phyloP scores from a whole-genome alignment of 352 stramenopile species.

The Phytophthora sp. region DNA sequence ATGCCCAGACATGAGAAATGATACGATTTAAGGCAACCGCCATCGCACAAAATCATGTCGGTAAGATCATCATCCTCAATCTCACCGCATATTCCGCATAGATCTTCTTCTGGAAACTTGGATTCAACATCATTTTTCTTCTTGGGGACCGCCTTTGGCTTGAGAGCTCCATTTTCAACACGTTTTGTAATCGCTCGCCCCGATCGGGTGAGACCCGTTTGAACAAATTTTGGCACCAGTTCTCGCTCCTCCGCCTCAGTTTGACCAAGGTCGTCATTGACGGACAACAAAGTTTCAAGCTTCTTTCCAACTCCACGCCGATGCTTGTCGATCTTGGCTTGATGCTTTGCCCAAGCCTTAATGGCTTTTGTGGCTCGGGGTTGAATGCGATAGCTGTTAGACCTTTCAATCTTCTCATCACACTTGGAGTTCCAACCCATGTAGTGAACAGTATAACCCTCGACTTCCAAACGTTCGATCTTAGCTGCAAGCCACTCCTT shows the following conservation, averaged over 20 bases:
- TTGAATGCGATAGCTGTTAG: conserved; percentile 45
- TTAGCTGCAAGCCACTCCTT: conserved; percentile 69
- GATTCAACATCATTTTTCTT: conserved; percentile 45
- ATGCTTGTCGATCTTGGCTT: conserved; percentile 55
- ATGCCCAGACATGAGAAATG: conserved; percentile 93
- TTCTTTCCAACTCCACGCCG: conserved; percentile 36
- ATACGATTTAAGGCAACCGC: conserved; percentile 91
- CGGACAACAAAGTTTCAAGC: neutral
- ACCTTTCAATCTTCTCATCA: conserved; percentile 54
- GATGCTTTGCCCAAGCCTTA: conserved; percentile 48
- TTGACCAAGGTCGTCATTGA: conserved; percentile 12
- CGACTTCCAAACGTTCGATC: conserved; percentile 44
- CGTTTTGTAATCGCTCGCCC: conserved; percentile 74
- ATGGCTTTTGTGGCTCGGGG: conserved; percentile 43
- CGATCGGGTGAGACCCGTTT: conserved; percentile 65
- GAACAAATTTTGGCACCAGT: conserved; percentile 55
- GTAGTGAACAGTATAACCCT: conserved; percentile 58
- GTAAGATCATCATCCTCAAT: conserved; percentile 83
- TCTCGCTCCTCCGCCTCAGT: conserved; percentile 18
- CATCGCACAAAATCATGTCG: conserved; percentile 93
- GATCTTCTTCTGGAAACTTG: conserved; percentile 76
- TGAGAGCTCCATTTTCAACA: conserved; percentile 43
- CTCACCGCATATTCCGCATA: conserved; percentile 80
- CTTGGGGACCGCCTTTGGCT: conserved; percentile 19
- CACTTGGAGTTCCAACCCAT: conserved; percentile 70